These are phyloP conservation scores for Annona cherimola DNA, from an alignment of 164 flowering plant genomes.

Conservation along the genomic window DNA sequence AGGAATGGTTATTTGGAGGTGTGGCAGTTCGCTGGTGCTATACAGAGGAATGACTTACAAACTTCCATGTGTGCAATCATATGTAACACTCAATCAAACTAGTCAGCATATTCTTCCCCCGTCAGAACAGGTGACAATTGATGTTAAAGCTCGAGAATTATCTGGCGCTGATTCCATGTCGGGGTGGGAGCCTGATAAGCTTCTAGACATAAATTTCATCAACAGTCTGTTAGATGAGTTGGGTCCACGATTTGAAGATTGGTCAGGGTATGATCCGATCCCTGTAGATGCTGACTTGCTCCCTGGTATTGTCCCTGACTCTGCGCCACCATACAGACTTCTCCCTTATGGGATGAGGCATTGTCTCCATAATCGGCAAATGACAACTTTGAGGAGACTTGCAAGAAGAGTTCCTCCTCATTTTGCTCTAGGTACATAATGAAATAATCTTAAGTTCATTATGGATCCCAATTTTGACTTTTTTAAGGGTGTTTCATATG, in stretches of 20 bases:
- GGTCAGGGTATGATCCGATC: conserved; percentile 75
- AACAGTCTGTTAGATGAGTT: conserved; percentile 61
- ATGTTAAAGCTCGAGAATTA: conserved; percentile 15
- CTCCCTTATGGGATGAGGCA: conserved; percentile 61
- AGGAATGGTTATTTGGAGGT: conserved; percentile 90
- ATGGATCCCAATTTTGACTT: not conserved
- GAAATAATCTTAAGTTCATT: not conserved
- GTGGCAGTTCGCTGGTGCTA: conserved; percentile 77
- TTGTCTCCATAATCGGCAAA: conserved; percentile 41
- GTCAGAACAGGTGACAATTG: conserved; percentile 13
- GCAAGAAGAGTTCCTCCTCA: conserved; percentile 82
- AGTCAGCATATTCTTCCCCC: conserved; percentile 7
- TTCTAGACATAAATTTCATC: conserved; percentile 42
- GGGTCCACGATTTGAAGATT: conserved; percentile 79
- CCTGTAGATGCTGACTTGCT: conserved; percentile 96
- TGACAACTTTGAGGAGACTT: conserved; percentile 66
- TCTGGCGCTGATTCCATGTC: conserved; percentile 20
- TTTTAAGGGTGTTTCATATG: not conserved
- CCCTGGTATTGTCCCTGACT: conserved; percentile 58
- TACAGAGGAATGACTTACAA: conserved; percentile 81
- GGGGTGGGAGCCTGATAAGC: conserved; percentile 36
- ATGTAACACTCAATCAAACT: conserved; percentile 21
- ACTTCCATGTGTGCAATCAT: conserved; percentile 64
- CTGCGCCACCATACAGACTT: conserved; percentile 67
- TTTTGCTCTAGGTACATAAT: conserved; percentile 77